Conservation (phyloP, 805 yeast species). For the Candida railenensis region DNA sequence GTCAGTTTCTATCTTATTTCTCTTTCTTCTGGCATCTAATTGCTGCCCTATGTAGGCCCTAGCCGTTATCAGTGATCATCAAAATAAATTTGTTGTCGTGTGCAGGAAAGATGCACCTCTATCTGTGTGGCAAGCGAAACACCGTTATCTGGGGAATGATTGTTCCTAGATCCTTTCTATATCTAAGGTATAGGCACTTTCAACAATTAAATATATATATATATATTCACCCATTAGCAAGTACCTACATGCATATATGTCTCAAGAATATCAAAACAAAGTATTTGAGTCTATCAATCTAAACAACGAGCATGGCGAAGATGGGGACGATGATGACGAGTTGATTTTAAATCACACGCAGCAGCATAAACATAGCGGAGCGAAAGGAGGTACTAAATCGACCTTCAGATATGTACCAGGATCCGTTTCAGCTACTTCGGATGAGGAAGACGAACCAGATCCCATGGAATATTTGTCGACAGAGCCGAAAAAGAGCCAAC, state of each 20-base stretch:
- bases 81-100: too few relatives aligned
- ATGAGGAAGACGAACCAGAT: constrained; percentile 14
- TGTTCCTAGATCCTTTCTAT: too few relatives aligned
- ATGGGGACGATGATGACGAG: not conserved
- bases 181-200: too few relatives aligned
- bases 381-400: not conserved
- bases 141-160: too few relatives aligned
- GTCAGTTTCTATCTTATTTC: too few relatives aligned
- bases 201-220: too few relatives aligned
- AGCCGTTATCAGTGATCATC: too few relatives aligned
- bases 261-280: not conserved
- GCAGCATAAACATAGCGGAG: not conserved
- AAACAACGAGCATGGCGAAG: not conserved
- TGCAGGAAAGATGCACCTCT: too few relatives aligned
- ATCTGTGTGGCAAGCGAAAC: too few relatives aligned
- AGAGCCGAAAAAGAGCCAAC: not conserved
- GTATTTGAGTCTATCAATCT: constrained; percentile 3
- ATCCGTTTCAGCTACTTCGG: constrained; percentile 5
- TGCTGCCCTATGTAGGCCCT: too few relatives aligned
- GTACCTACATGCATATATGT: not conserved
- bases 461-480: constrained; percentile 15
- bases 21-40: too few relatives aligned
- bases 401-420: constrained; percentile 2
- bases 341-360: not conserved
- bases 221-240: too few relatives aligned